Evolutionary conservation across 805 yeast species (phyloP).

Genomic region (Sugiyamaella chiloensis): DNA sequence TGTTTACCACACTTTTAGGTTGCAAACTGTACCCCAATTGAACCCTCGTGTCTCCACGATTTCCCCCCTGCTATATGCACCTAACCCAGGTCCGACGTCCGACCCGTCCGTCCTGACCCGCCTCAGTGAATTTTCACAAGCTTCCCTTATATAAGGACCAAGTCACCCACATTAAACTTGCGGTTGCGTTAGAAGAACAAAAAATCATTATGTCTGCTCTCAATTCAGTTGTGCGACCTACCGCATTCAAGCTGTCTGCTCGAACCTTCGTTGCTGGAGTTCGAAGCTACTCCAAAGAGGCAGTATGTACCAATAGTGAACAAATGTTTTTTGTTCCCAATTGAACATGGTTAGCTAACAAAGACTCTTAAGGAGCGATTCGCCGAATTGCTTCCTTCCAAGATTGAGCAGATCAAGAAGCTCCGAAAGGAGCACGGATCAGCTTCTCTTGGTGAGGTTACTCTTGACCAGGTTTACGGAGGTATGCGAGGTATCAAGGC

Average conservation of each 20-base stretch:
- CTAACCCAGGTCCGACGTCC: conserved; percentile 6
- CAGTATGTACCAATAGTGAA: conserved; percentile 20
- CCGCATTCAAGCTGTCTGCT: conserved; percentile 22
- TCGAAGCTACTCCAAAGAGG: conserved; percentile 25
- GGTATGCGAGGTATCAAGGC: conserved; percentile 89
- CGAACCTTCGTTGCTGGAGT: conserved; percentile 18
- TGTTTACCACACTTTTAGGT: too few relatives aligned
- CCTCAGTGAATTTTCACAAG: neutral
- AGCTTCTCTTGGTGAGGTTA: conserved; percentile 72
- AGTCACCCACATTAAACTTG: neutral
- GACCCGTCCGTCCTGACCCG: conserved; percentile 5
- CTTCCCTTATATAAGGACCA: neutral
- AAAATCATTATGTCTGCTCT: conserved; percentile 1
- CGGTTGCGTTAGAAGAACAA: too few relatives aligned
- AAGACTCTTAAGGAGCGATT: conserved; percentile 84
- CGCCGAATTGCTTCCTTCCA: conserved; percentile 86
- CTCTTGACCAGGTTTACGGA: conserved; percentile 80
- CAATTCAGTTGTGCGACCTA: conserved; percentile 15
- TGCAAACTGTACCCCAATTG: too few relatives aligned
- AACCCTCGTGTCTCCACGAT: neutral
- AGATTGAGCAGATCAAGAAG: conserved; percentile 84
- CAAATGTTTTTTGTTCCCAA: too few relatives aligned
- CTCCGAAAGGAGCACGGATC: conserved; percentile 85
- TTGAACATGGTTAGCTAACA: too few relatives aligned
- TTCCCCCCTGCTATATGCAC: neutral